These are phyloP conservation scores for Mycena kentingensis DNA, from an alignment of 768 basidiomycete species.

Conservation along the genomic window DNA sequence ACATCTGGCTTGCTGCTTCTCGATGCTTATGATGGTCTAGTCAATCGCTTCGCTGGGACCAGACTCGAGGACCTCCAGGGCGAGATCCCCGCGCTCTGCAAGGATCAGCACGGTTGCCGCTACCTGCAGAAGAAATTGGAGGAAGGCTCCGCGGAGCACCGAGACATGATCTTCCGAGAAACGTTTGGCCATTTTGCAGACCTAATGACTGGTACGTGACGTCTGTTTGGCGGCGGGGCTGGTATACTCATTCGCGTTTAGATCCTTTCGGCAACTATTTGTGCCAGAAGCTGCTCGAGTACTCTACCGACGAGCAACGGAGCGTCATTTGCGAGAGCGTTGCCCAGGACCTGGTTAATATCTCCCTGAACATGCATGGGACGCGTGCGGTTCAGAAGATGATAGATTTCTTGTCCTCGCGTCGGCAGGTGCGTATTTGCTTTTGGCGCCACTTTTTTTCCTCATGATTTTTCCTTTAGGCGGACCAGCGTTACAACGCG, in stretches of 20 bases:
- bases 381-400: slow-evolving; percentile 99
- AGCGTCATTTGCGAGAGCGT: slow-evolving; percentile 97
- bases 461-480: slow-evolving; percentile 60
- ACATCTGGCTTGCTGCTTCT: too few species aligned
- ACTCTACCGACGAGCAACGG: slow-evolving; percentile 95
- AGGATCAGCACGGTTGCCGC: slow-evolving; percentile 98
- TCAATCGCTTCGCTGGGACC: slow-evolving; percentile 96
- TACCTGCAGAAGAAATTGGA: slow-evolving; percentile 99
- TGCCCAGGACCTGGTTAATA: slow-evolving; percentile 94
- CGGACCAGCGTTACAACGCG: slow-evolving; percentile 79
- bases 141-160: slow-evolving; percentile 91
- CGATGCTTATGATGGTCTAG: too few species aligned
- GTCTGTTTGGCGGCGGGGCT: background rate
- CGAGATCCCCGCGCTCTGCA: slow-evolving; percentile 92
- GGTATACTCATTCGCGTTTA: slow-evolving; percentile 29
- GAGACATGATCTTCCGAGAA: slow-evolving; percentile 99
- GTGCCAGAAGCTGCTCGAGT: slow-evolving; percentile 97
- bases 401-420: slow-evolving; percentile 97
- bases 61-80: slow-evolving; percentile 94
- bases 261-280: slow-evolving; percentile 99
- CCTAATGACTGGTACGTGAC: slow-evolving; percentile 84
- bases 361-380: slow-evolving; percentile 99
- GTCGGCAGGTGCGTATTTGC: slow-evolving; percentile 76
- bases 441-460: slow-evolving; percentile 41
- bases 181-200: slow-evolving; percentile 98